phyloP scores from a whole-genome alignment of 2,329 filamentous ascomycete species.

The Fusarium incarnatum region DNA sequence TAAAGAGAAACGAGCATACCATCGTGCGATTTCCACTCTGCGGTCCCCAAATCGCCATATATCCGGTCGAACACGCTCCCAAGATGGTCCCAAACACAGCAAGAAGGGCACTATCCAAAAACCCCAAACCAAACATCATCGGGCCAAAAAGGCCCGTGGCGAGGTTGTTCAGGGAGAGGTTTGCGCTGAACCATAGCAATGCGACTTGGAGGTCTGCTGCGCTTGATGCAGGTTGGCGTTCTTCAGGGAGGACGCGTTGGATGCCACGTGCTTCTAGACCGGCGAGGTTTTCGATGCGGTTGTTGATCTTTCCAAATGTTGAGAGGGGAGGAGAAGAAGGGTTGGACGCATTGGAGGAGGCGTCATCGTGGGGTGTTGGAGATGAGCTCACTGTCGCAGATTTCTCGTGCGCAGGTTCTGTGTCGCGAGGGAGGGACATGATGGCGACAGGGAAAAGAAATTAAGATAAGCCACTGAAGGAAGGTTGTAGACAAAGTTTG shows the following conservation, averaged over 20 bases:
- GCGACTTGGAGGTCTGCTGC: conserved; percentile 55
- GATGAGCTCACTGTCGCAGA: conserved; percentile 19
- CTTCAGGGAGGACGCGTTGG: conserved; percentile 52
- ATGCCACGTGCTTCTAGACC: conserved; percentile 57
- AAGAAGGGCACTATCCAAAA: conserved; percentile 76
- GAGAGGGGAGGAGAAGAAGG: conserved; percentile 4
- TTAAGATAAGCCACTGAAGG: not conserved
- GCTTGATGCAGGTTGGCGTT: conserved; percentile 50
- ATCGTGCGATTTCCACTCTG: conserved; percentile 81
- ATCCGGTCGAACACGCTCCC: conserved; percentile 77
- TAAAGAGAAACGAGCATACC: conserved; percentile 52
- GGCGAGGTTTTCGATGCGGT: conserved; percentile 44
- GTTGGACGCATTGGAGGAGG: conserved; percentile 1
- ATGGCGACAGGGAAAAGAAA: conserved; percentile 1
- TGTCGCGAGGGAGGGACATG: conserved; percentile 14
- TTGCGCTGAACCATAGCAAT: conserved; percentile 59
- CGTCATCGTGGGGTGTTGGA: conserved; percentile 17
- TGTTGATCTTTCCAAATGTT: conserved; percentile 30
- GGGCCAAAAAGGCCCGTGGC: conserved; percentile 78
- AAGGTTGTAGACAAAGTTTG: not conserved
- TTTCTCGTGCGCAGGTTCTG: conserved; percentile 35
- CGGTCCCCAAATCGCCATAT: conserved; percentile 82
- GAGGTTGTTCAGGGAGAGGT: conserved; percentile 58
- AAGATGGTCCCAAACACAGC: conserved; percentile 82
- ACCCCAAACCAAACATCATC: conserved; percentile 77